Evolutionary conservation across 139 green algal species (phyloP).

Genomic region (Tetradesmus obliquus): DNA sequence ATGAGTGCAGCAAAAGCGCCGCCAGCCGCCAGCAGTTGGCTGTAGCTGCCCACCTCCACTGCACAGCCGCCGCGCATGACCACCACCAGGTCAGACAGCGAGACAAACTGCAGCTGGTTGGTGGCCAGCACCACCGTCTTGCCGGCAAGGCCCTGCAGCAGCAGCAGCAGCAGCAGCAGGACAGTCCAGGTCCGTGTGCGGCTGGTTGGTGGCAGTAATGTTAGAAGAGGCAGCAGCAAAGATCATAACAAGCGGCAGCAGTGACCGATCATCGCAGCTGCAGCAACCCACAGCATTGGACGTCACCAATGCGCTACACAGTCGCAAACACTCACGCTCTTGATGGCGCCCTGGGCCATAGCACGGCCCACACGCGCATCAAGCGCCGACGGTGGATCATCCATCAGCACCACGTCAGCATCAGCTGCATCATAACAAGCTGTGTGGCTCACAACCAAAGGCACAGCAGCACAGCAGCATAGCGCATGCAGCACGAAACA

Average conservation of each 20-base stretch:
- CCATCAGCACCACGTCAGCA: not conserved
- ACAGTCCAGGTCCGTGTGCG: not conserved
- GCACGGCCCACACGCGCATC: not conserved
- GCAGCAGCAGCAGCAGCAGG: conserved; percentile 16
- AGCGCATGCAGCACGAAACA: not conserved
- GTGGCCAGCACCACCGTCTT: conserved; percentile 68
- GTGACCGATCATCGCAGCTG: not conserved
- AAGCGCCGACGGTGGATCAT: not conserved
- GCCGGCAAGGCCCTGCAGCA: conserved; percentile 47
- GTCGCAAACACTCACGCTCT: not conserved
- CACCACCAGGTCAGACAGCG: conserved; percentile 60
- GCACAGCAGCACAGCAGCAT: not conserved
- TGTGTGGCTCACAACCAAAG: not conserved
- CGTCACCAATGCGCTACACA: not conserved
- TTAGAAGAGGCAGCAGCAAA: not conserved
- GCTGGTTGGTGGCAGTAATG: not conserved
- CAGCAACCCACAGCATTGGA: not conserved
- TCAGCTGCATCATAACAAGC: not conserved
- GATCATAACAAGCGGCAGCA: not conserved
- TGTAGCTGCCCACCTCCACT: conserved; percentile 57
- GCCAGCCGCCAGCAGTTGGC: conserved; percentile 46
- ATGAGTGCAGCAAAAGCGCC: conserved; percentile 68
- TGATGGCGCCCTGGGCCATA: not conserved
- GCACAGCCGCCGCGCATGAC: conserved; percentile 56
- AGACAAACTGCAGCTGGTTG: conserved; percentile 70